These are phyloP conservation scores for Onygenales sp. DNA, from an alignment of 2,329 filamentous ascomycete species.

Conservation along the genomic window DNA sequence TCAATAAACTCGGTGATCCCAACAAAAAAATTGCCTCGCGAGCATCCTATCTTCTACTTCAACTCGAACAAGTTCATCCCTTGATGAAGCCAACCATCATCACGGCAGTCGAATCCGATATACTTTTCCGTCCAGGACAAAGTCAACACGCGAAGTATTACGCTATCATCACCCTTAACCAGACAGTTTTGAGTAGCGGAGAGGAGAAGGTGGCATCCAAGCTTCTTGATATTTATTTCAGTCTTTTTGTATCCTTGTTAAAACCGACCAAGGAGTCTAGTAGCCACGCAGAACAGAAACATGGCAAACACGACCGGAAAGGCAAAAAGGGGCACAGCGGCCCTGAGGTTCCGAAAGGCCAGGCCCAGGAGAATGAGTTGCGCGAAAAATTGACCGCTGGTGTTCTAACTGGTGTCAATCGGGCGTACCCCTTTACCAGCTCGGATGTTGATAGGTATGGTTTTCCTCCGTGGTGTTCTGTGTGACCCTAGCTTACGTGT, in stretches of 20 bases:
- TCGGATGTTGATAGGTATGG: constrained; percentile 64
- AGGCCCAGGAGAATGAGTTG: constrained; percentile 54
- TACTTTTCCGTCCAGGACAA: constrained; percentile 79
- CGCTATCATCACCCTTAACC: constrained; percentile 91
- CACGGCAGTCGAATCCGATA: constrained; percentile 73
- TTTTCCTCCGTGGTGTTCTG: background rate
- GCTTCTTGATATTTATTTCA: constrained; percentile 85
- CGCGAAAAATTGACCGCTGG: constrained; percentile 88
- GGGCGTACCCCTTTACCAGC: constrained; percentile 85
- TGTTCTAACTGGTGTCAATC: constrained; percentile 87
- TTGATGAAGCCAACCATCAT: constrained; percentile 89
- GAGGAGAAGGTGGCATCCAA: constrained; percentile 73
- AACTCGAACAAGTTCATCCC: constrained; percentile 79
- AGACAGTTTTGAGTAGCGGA: constrained; percentile 80
- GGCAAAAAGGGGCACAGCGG: constrained; percentile 17
- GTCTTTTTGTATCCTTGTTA: constrained; percentile 71
- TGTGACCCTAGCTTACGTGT: constrained; percentile 14
- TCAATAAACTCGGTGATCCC: constrained; percentile 94
- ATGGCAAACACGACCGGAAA: constrained; percentile 39
- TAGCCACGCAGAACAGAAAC: constrained; percentile 22
- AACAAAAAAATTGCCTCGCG: constrained; percentile 93
- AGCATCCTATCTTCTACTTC: constrained; percentile 85
- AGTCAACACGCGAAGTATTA: constrained; percentile 88
- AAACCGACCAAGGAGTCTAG: constrained; percentile 48
- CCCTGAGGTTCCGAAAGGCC: constrained; percentile 18